Evolutionary conservation across 108 stramenopile genomes (phyloP).

Genomic region (Halocafeteria seosinensis): DNA sequence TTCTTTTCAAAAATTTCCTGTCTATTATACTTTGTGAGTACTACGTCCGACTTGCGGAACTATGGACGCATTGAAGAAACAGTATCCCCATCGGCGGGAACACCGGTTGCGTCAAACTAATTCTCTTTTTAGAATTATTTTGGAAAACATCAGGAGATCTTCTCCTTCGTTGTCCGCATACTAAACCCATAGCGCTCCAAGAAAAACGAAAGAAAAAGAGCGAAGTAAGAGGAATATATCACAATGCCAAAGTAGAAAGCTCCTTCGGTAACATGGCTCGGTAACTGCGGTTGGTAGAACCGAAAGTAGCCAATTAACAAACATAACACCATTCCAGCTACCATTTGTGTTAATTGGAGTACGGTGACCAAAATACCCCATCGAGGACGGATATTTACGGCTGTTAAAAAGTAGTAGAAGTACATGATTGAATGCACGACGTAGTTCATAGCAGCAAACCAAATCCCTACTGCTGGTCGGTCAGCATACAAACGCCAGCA

Average conservation of each 20-base stretch:
- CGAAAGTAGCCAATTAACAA: slow-evolving; percentile 41
- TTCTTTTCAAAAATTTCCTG: no score
- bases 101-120: no score
- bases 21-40: no score
- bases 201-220: not conserved
- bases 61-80: no score
- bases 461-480: slow-evolving; percentile 62
- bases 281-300: not conserved
- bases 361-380: slow-evolving; percentile 65
- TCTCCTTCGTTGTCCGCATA: no score
- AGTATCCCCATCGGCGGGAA: no score
- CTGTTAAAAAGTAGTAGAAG: slow-evolving; percentile 87
- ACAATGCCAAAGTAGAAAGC: not conserved
- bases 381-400: slow-evolving; percentile 19
- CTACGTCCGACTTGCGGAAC: no score
- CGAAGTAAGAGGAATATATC: slow-evolving; percentile 12
- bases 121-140: no score
- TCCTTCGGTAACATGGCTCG: not conserved
- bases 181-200: not conserved
- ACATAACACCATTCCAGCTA: slow-evolving; percentile 62
- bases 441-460: slow-evolving; percentile 99
- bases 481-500: slow-evolving; percentile 87
- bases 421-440: slow-evolving; percentile 95
- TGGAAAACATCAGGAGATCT: no score
- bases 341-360: slow-evolving; percentile 77